Evolutionary conservation across 208 protist genomes (phyloP).

Genomic region (Wallacemonas sp.): DNA sequence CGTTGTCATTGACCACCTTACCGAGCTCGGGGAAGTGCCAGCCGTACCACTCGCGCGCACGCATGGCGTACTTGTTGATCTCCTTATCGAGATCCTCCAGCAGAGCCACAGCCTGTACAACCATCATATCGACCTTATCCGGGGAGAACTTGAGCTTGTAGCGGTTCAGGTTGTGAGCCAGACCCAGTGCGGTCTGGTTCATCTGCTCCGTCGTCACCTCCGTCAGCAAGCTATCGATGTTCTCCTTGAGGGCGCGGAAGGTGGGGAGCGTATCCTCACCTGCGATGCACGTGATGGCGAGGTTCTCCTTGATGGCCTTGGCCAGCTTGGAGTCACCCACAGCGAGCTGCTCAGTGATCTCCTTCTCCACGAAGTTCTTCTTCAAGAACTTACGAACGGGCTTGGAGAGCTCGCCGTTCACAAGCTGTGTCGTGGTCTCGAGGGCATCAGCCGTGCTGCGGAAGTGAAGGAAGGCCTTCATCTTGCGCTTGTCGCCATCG

Average conservation of each 20-base stretch:
- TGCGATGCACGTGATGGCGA: constrained; percentile 93
- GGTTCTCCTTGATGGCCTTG: constrained; percentile 96
- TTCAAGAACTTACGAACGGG: constrained; percentile 98
- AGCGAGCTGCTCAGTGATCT: constrained; percentile 90
- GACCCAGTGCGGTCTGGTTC: constrained; percentile 96
- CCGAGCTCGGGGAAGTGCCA: constrained; percentile 99
- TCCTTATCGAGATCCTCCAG: constrained; percentile 99
- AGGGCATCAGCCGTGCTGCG: constrained; percentile 97
- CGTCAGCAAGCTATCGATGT: constrained; percentile 91
- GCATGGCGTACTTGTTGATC: constrained; percentile 99
- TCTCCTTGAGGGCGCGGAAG: constrained; percentile 94
- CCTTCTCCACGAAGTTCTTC: constrained; percentile 95
- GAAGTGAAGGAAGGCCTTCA: constrained; percentile 94
- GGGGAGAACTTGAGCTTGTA: constrained; percentile 99
- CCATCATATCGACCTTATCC: constrained; percentile 99
- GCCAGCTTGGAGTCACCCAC: constrained; percentile 96
- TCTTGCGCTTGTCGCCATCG: constrained; percentile 89
- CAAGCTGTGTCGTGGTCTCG: constrained; percentile 94
- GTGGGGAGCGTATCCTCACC: constrained; percentile 90
- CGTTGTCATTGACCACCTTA: constrained; percentile 98
- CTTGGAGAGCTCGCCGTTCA: constrained; percentile 96
- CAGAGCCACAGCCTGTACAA: constrained; percentile 99
- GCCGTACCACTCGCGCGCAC: constrained; percentile 98
- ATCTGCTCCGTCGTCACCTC: constrained; percentile 90
- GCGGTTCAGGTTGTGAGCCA: constrained; percentile 98